These are phyloP conservation scores for Apocynum venetum DNA, from an alignment of 257 asterid species.

Conservation along the genomic window DNA sequence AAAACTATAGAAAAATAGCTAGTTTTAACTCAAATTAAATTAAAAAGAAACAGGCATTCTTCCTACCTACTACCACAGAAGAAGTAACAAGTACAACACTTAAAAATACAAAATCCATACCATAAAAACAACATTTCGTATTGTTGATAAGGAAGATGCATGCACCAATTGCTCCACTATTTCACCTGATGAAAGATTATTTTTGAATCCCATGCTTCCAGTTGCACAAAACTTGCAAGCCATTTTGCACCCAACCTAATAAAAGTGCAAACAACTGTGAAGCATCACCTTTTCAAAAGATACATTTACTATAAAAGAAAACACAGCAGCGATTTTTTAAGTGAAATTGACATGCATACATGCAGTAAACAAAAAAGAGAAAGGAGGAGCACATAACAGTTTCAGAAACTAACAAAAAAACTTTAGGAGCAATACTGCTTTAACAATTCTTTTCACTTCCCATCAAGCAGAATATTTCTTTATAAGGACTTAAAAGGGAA, in stretches of 20 bases:
- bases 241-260: slow-evolving; percentile 99
- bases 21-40: not conserved
- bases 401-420: not conserved
- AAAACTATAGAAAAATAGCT: not conserved
- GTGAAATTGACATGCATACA: not conserved
- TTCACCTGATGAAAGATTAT: slow-evolving; percentile 83
- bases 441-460: not conserved
- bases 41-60: not conserved
- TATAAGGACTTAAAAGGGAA: not conserved
- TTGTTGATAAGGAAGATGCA: slow-evolving; percentile 75
- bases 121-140: slow-evolving; percentile 94
- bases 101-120: slow-evolving; percentile 33
- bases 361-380: not conserved
- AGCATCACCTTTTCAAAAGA: not conserved
- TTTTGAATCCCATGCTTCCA: slow-evolving; percentile 97
- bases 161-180: slow-evolving; percentile 89
- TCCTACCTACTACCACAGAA: not conserved
- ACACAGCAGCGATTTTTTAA: too few species aligned
- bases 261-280: slow-evolving; percentile 8
- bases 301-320: not conserved
- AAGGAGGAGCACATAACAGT: not conserved
- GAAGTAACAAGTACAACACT: not conserved
- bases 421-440: not conserved
- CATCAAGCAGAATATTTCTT: not conserved
- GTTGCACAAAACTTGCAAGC: slow-evolving; percentile 97